Evolutionary conservation across 192 early-diverging fungal genomes (phyloP).

Genomic region (Dimargaris cristalligena): DNA sequence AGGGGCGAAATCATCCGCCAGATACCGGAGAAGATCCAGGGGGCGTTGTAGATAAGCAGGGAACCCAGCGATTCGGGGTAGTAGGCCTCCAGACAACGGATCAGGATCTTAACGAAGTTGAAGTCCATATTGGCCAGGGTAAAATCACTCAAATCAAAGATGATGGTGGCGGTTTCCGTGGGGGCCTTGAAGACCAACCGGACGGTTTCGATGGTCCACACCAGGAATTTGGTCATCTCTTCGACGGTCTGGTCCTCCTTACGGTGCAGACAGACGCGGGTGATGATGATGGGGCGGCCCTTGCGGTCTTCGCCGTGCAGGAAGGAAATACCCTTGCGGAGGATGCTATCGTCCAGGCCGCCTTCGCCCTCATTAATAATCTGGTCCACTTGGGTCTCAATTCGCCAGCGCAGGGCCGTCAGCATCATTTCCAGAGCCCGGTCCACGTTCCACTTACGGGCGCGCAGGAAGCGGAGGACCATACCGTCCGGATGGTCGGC

Average conservation of each 20-base stretch:
- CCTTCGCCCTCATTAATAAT: conserved; percentile 39
- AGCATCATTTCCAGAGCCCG: conserved; percentile 57
- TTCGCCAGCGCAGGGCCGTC: conserved; percentile 54
- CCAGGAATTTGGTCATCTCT: conserved; percentile 11
- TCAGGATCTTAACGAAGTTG: conserved; percentile 54
- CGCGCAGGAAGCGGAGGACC: conserved; percentile 66
- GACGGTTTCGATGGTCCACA: conserved; percentile 35
- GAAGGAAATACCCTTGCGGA: conserved; percentile 34
- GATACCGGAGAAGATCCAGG: conserved; percentile 72
- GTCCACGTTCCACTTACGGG: conserved; percentile 73
- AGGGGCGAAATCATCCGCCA: conserved; percentile 72
- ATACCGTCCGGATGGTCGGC: conserved; percentile 55
- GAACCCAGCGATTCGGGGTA: conserved; percentile 80
- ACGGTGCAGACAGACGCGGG: conserved; percentile 34
- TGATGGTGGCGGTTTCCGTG: conserved; percentile 41
- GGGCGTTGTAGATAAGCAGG: conserved; percentile 68
- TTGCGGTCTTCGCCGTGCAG: conserved; percentile 30
- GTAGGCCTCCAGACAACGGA: conserved; percentile 68
- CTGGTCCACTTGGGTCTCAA: conserved; percentile 34
- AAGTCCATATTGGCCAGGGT: conserved; percentile 64
- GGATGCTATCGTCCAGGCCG: conserved; percentile 26
- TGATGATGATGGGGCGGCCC: conserved; percentile 36
- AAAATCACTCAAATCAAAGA: conserved; percentile 72
- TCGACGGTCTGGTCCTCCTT: conserved; percentile 19
- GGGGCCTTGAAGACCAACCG: conserved; percentile 34